Evolutionary conservation across 2,329 filamentous ascomycete species (phyloP), one percentile per base, ranked within the genome.

Genomic region (Trematosphaeria pertusa): DNA sequence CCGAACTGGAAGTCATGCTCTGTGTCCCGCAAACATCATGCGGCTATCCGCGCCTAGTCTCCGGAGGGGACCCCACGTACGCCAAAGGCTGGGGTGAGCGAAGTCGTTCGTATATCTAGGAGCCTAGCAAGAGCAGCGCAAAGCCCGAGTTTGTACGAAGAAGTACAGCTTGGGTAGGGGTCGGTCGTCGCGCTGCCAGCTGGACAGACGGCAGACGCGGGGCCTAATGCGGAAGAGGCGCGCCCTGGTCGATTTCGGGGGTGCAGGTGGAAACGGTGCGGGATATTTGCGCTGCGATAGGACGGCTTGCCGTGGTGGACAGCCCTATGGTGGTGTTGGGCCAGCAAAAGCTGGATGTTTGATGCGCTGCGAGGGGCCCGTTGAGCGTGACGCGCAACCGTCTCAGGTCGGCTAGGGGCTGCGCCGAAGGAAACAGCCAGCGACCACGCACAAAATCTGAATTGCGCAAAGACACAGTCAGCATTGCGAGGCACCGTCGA

Each of bases 1-100:
- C 60, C 49, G 65, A 58, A 61, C 65, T 68, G 64, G 69, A 70
- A 67, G 62, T 71, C 69, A 71, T 72, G 61, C 62, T 69, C 64
- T 61, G 63, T 64, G 59, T 60, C 54, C 48, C 53, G 57, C 61
- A 56, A 61, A 66, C 69, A 72, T 72, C 42, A 64, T 72, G 69
- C 69, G 69, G 66, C 64, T 65, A 58, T 46, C 66, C 65, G 68
- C 62, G 39, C 48, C 54, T 46, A 48, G 45, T 54, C 28, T 52
- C 35, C 30, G 33, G 33, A 24, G 33, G 28, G 20, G 37, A n/a
- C 15, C 11, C 17, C 31, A n/a, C 28, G 24, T n/a, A 12, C 20
- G 19, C 18, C 40, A 11, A 26, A 5, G 18, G 24, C 24, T n/a
- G 34, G 38, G 10, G 22, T 12, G 30, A 14, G 37, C 15, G 44